Evolutionary conservation across 2,329 filamentous ascomycete genomes (phyloP).

Genomic region (Botrytis elliptica): DNA sequence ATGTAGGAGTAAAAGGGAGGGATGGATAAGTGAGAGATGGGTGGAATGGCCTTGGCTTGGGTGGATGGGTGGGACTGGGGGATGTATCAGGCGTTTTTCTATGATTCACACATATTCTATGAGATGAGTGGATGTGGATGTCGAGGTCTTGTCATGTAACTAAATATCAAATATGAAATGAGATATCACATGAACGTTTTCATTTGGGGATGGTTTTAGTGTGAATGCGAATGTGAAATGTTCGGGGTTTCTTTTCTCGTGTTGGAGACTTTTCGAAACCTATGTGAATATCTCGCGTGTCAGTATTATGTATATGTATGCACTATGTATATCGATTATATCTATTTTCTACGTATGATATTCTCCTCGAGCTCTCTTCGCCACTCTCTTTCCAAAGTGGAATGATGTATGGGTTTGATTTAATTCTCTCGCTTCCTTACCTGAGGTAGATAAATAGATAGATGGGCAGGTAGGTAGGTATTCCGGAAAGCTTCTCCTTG

Average conservation of each 20-base stretch:
- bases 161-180: slow-evolving; percentile 13
- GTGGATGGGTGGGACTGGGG: not conserved
- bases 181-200: not conserved
- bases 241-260: not conserved
- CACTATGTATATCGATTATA: not conserved
- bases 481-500: not conserved
- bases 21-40: slow-evolving; percentile 4
- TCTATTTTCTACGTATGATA: not conserved
- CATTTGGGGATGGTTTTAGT: not conserved
- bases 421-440: not conserved
- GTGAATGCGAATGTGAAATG: not conserved
- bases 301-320: not conserved
- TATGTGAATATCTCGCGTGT: not conserved
- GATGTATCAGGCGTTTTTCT: slow-evolving; percentile 10
- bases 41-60: not conserved
- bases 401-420: not conserved
- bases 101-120: slow-evolving; percentile 5
- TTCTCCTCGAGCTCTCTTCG: not conserved
- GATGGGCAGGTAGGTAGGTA: no score
- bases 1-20: slow-evolving; percentile 16
- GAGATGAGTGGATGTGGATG: slow-evolving; percentile 1
- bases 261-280: not conserved
- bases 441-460: not conserved
- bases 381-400: not conserved
- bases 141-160: not conserved